Evolutionary conservation across 768 basidiomycete genomes (phyloP).

Genomic region (Mycena sanguinolenta): DNA sequence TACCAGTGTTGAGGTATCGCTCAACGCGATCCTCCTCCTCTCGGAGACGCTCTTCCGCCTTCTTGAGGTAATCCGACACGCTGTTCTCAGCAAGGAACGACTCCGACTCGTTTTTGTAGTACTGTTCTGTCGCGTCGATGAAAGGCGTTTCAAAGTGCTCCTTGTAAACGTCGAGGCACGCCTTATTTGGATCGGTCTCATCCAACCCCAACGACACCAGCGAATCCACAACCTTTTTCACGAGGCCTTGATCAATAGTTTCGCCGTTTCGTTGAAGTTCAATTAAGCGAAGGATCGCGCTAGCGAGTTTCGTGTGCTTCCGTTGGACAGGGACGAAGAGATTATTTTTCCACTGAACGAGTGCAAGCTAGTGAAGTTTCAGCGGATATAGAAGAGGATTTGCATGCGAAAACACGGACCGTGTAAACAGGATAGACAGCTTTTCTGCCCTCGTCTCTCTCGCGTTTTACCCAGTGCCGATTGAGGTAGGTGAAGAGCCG

Average conservation of each 20-base stretch:
- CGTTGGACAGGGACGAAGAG: slow-evolving; percentile 92
- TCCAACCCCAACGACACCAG: slow-evolving; percentile 96
- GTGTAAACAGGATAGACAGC: slow-evolving; percentile 97
- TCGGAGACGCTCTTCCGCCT: slow-evolving; percentile 90
- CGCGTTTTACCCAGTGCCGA: slow-evolving; percentile 98
- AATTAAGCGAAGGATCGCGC: slow-evolving; percentile 89
- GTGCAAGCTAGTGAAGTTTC: slow-evolving; percentile 75
- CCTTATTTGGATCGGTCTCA: slow-evolving; percentile 91
- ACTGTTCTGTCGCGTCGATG: slow-evolving; percentile 88
- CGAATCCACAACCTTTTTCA: slow-evolving; percentile 95
- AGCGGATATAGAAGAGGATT: slow-evolving; percentile 6
- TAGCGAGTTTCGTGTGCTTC: slow-evolving; percentile 85
- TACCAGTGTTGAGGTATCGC: slow-evolving; percentile 90
- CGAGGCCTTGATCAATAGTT: slow-evolving; percentile 89
- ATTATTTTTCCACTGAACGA: slow-evolving; percentile 95
- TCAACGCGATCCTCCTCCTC: slow-evolving; percentile 98
- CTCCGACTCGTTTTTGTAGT: slow-evolving; percentile 93
- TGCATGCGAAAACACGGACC: slow-evolving; percentile 59
- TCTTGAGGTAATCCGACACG: slow-evolving; percentile 95
- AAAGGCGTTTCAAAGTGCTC: slow-evolving; percentile 93
- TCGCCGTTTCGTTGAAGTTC: slow-evolving; percentile 96
- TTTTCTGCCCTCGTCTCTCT: slow-evolving; percentile 96
- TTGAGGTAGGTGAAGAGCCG: slow-evolving; percentile 98
- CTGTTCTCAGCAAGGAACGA: slow-evolving; percentile 90
- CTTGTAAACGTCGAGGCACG: slow-evolving; percentile 93